A percentile compares a stretch with the other conserved stretches of the same genome.
These are phyloP conservation scores for Colletotrichum nymphaeae DNA, from an alignment of 2,329 filamentous ascomycete species.

Conservation along the genomic window DNA sequence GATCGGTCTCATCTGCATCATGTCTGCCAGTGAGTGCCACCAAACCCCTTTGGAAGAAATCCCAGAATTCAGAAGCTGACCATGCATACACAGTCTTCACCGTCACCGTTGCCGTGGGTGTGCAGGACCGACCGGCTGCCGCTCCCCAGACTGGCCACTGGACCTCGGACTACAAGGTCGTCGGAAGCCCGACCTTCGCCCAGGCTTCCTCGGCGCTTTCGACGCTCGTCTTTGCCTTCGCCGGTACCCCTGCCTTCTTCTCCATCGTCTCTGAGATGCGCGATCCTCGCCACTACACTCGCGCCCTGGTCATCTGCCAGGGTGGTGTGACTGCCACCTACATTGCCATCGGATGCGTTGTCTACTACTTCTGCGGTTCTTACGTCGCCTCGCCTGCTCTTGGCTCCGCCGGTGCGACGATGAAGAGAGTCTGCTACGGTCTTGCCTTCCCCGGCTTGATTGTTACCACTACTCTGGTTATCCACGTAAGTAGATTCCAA, in stretches of 20 bases:
- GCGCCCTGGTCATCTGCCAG: conserved; percentile 43
- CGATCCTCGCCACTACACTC: conserved; percentile 44
- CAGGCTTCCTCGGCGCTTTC: conserved; percentile 54
- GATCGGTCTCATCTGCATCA: conserved; percentile 44
- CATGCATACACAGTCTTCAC: conserved; percentile 36
- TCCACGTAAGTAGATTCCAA: conserved; percentile 39
- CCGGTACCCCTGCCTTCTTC: conserved; percentile 50
- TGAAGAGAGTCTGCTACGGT: conserved; percentile 59
- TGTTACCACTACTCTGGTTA: conserved; percentile 42
- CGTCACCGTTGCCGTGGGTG: conserved; percentile 44
- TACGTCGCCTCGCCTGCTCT: conserved; percentile 59
- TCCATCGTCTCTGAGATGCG: conserved; percentile 48
- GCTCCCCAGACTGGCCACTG: conserved; percentile 39
- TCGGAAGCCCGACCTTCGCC: conserved; percentile 68
- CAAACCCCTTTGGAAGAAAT: neutral
- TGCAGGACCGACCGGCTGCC: conserved; percentile 43
- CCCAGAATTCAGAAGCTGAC: neutral
- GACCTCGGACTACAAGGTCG: conserved; percentile 53
- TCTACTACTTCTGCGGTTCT: conserved; percentile 59
- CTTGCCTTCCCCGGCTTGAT: conserved; percentile 46
- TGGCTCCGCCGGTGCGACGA: conserved; percentile 52
- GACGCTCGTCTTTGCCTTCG: conserved; percentile 50
- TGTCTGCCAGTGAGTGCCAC: conserved; percentile 41
- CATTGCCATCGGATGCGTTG: conserved; percentile 47
- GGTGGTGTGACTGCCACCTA: conserved; percentile 46